Conservation (phyloP, 768 basidiomycete genomes). For the Thelephora ganbajun region DNA sequence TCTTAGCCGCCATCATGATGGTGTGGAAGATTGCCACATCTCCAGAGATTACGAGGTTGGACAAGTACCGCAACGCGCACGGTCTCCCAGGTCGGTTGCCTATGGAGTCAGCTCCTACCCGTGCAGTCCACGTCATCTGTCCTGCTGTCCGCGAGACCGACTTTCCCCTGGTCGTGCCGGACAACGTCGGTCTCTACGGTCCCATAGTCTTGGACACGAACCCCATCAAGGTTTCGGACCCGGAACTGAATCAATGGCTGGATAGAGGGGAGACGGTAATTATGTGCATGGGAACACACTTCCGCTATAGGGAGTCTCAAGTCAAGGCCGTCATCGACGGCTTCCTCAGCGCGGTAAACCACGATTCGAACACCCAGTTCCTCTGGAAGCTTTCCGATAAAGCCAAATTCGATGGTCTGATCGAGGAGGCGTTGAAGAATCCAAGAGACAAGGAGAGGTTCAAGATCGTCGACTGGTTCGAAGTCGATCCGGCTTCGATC, state of each 20-base stretch:
- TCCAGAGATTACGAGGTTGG: slow-evolving; percentile 5
- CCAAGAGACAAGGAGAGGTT: slow-evolving; percentile 1
- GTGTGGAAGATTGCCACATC: slow-evolving; percentile 3
- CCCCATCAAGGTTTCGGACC: slow-evolving; percentile 2
- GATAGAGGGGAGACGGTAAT: slow-evolving; percentile 4
- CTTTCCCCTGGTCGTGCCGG: slow-evolving; percentile 3
- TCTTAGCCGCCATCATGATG: slow-evolving; percentile 4
- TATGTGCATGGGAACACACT: slow-evolving; percentile 7
- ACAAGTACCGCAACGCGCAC: slow-evolving; percentile 3
- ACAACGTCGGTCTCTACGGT: slow-evolving; percentile 6
- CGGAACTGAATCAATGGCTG: slow-evolving; percentile 5
- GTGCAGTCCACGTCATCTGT: slow-evolving; percentile 6
- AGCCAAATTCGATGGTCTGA: too few relatives aligned
- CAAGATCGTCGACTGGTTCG: slow-evolving; percentile 1
- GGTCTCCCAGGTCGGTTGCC: slow-evolving; percentile 6
- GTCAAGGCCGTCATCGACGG: slow-evolving; percentile 2
- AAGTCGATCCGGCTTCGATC: slow-evolving; percentile 9
- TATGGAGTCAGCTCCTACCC: slow-evolving; percentile 2
- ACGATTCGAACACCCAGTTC: slow-evolving; percentile 4
- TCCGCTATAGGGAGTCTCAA: slow-evolving; percentile 6
- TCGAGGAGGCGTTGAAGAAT: slow-evolving; percentile 1
- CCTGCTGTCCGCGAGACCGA: slow-evolving; percentile 7
- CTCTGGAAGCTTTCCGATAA: slow-evolving; percentile 9
- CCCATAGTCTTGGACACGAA: slow-evolving; percentile 4
- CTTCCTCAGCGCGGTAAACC: slow-evolving; percentile 1